Percentiles rank a stretch among this genome's conserved stretches.
Conservation (phyloP, 495 filamentous ascomycete species). For the Penicillium daleae region DNA sequence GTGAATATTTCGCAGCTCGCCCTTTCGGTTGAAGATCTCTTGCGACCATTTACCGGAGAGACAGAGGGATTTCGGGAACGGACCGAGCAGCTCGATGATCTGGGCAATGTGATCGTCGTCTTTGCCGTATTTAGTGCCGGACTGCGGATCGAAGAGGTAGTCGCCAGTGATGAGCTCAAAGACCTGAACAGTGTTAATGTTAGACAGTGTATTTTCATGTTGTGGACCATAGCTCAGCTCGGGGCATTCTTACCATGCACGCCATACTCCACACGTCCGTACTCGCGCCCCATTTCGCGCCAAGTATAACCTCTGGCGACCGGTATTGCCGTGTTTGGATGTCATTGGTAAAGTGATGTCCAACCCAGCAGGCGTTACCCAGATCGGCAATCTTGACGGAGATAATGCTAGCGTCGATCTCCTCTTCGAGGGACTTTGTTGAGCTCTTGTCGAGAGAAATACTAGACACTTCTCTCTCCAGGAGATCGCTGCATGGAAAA, state of each 20-base stretch:
- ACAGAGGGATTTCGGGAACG: slow-evolving; percentile 90
- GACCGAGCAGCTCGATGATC: slow-evolving; percentile 95
- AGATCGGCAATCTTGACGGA: slow-evolving; percentile 99
- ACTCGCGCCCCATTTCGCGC: slow-evolving; percentile 97
- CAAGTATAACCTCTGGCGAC: slow-evolving; percentile 95
- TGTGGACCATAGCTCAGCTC: background rate
- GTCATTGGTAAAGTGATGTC: slow-evolving; percentile 98
- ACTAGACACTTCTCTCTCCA: slow-evolving; percentile 90
- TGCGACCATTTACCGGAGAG: slow-evolving; percentile 95
- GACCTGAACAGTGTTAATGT: slow-evolving; percentile 59
- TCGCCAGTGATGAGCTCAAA: slow-evolving; percentile 99
- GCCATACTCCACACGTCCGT: slow-evolving; percentile 99
- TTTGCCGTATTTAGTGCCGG: slow-evolving; percentile 98
- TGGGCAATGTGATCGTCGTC: slow-evolving; percentile 99
- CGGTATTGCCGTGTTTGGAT: slow-evolving; percentile 98
- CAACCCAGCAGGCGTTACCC: slow-evolving; percentile 98
- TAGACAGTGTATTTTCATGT: too few relatives aligned
- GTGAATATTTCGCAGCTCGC: slow-evolving; percentile 97
- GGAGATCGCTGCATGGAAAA: slow-evolving; percentile 73
- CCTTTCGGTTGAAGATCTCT: slow-evolving; percentile 98
- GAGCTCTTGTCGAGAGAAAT: slow-evolving; percentile 86
- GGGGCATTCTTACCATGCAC: slow-evolving; percentile 73
- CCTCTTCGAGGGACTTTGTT: slow-evolving; percentile 45
- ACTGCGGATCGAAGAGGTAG: slow-evolving; percentile 98
- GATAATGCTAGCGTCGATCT: slow-evolving; percentile 72